Evolutionary conservation across 257 asterid genomes (phyloP).

Genomic region (Datura wrightii): DNA sequence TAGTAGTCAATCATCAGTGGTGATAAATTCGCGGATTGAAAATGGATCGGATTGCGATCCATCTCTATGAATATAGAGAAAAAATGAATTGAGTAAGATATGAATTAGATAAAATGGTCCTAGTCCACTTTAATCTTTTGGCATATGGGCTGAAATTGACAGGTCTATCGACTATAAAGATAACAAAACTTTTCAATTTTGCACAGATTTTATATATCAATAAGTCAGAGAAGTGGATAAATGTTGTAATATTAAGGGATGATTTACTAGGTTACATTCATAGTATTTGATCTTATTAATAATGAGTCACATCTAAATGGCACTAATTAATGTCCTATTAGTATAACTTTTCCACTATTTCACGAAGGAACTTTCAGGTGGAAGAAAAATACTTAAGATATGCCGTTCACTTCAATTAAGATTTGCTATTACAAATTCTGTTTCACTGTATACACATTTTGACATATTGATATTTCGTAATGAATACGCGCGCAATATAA

Average conservation of each 20-base stretch:
- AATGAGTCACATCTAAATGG: neutral
- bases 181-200: neutral
- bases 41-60: too few relatives aligned
- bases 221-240: slow-evolving; percentile 19
- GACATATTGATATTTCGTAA: neutral
- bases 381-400: neutral
- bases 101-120: too few relatives aligned
- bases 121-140: too few relatives aligned
- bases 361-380: neutral
- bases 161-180: neutral
- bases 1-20: neutral
- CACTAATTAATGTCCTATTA: neutral
- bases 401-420: neutral
- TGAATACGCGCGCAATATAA: too few relatives aligned
- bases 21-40: too few relatives aligned
- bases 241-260: neutral
- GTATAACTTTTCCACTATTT: slow-evolving; percentile 9
- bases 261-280: slow-evolving; percentile 27
- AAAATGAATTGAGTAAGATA: too few relatives aligned
- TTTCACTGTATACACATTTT: neutral
- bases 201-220: neutral
- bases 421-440: neutral
- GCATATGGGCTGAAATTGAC: too few relatives aligned
- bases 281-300: slow-evolving; percentile 5
- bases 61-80: too few relatives aligned